Evolutionary conservation across 192 early-diverging fungal species (phyloP), one percentile per base, ranked within the genome.

Genomic region (Jimgerdemannia flammicorona): DNA sequence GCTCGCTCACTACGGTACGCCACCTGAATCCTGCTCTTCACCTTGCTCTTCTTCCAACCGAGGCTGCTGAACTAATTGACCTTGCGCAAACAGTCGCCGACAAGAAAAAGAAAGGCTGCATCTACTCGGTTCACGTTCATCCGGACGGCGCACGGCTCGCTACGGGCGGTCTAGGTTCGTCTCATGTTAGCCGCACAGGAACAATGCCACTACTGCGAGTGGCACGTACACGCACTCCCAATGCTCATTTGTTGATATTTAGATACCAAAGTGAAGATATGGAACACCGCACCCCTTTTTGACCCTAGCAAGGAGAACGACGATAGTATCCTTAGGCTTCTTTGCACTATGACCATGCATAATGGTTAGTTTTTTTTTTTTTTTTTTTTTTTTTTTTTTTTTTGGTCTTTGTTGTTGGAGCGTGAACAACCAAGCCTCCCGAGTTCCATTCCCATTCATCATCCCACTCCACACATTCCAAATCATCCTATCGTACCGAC

Each of bases 211-310:
- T 54, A 4, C 72, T 42, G 11, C 3, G 3, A 20, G 40, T 40
- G n/a, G n/a, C n/a, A n/a, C n/a, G n/a, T n/a, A n/a, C n/a, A n/a
- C n/a, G n/a, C n/a, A n/a, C n/a, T n/a, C n/a, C n/a, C n/a, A n/a
- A n/a, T 44, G 29, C 39, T n/a, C 4, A 64, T 11, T 70, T 3
- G 71, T 18, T 19, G 43, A 4, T 39, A 59, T 66, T 72, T 87
- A 94, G 97, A 97, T 87, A 86, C 85, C 68, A 95, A 93, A 72
- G 87, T 98, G 63, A 95, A 91, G 72, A 84, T 99, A n/a, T 98
- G 97, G 97, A 95, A 90, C 78, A 84, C 90, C 6, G 82, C 67
- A 0, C 86, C 93, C 0, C 84, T 96, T 4, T 73, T 84, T 3
- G 80, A 91, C 68, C 82, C 78, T 39, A 79, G 77, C 3, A 75